Evolutionary conservation across 2,329 filamentous ascomycete genomes (phyloP).

Genomic region (Alternaria postmessia): DNA sequence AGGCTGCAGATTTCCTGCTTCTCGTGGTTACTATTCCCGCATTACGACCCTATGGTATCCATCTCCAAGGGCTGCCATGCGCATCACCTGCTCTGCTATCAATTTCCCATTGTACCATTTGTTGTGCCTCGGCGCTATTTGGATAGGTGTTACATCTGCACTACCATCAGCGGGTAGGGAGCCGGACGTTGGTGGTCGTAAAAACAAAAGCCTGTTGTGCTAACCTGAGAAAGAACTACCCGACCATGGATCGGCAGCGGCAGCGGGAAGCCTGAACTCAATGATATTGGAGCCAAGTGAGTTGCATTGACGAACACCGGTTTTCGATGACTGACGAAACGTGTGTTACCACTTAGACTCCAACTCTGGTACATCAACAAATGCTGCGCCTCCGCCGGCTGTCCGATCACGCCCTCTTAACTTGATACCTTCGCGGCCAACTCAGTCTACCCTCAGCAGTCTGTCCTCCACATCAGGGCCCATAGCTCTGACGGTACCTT

Average conservation of each 20-base stretch:
- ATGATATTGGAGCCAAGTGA: slow-evolving; percentile 31
- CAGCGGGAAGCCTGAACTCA: slow-evolving; percentile 14
- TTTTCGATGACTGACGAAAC: not conserved
- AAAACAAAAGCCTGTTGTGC: slow-evolving; percentile 10
- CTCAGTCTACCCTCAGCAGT: slow-evolving; percentile 5
- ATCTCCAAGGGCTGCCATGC: slow-evolving; percentile 22
- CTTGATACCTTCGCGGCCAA: slow-evolving; percentile 19
- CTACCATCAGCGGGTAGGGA: slow-evolving; percentile 34
- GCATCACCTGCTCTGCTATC: slow-evolving; percentile 11
- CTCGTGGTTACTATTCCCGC: slow-evolving; percentile 16
- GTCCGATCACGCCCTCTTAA: slow-evolving; percentile 4
- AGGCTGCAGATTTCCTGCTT: slow-evolving; percentile 23
- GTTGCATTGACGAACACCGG: slow-evolving; percentile 3
- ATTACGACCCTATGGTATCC: slow-evolving; percentile 14
- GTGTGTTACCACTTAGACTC: slow-evolving; percentile 1
- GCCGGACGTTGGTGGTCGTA: slow-evolving; percentile 9
- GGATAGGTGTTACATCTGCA: slow-evolving; percentile 24
- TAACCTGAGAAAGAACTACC: slow-evolving; percentile 28
- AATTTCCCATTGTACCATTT: slow-evolving; percentile 24
- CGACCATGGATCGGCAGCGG: slow-evolving; percentile 14
- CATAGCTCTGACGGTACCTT: slow-evolving; percentile 16
- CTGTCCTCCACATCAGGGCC: not conserved
- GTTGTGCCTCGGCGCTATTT: slow-evolving; percentile 33
- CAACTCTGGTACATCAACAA: slow-evolving; percentile 12
- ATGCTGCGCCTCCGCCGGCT: slow-evolving; percentile 6